Base-by-base conservation (phyloP, 2,329 filamentous ascomycete species). In the Fusarium sacchari region DNA sequence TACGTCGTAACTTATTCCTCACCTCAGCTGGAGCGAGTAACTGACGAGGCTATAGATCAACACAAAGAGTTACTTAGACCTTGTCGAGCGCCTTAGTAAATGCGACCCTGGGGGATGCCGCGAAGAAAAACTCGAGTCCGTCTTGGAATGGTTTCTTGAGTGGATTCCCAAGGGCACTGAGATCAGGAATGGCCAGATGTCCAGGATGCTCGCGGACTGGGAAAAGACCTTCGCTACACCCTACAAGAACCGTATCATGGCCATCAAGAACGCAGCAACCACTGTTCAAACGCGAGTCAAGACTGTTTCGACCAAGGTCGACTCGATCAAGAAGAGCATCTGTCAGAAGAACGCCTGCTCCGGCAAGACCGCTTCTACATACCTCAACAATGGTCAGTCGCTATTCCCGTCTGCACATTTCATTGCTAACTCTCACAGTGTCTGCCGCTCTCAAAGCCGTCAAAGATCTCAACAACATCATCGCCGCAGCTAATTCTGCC, bases 301-400 rank as follows among this genome's bases (percentile, higher is more conserved):
- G 22, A 60, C 66, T 7, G 58, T 62, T 3, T 50, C 58, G 3
- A 58, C 15, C 30, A 70, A 70, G 34, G 28, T 72, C 8, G 46
- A 60, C 5, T 36, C 46, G 1, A 64, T 64, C 12, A 63, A 46
- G 28, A 64, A 67, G 17, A 72, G n/a, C 7, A 43, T 52, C 0
- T 74, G 72, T n/a, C 26, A 53, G 32, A 67, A 69, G 17, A 67
- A 42, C 5, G 61, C 59, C 12, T 74, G 72, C 56, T 64, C 60
- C 6, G 69, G 72, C 3, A 75, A 72, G 40, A 67, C 61, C 6
- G 69, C 72, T 43, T 55, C 67, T 6, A 42, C 56, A 13, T 69
- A 62, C 26, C 47, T 74, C 30, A 74, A 57, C 3, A 67, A 74
- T n/a, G 57, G 72, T 69, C 0, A 12, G 60, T 55, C 6, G 8